Conservation (phyloP, 2,329 filamentous ascomycete genomes). For the Penicillium digitatum region DNA sequence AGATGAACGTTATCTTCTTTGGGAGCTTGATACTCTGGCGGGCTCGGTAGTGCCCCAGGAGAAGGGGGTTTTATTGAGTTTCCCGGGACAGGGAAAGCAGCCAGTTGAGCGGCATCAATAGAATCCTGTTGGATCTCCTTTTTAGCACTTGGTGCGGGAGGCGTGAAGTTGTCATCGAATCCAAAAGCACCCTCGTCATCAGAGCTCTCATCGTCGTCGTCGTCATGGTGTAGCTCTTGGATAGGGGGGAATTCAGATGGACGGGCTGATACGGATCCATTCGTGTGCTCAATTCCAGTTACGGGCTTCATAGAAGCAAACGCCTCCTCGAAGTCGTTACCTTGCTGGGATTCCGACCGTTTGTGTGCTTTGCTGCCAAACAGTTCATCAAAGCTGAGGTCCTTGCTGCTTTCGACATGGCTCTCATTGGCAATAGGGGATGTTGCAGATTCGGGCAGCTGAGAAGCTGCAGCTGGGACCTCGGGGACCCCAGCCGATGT, state of each 20-base stretch:
- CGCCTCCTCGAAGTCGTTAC: slow-evolving; percentile 47
- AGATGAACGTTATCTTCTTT: slow-evolving; percentile 28
- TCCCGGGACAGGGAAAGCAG: slow-evolving; percentile 40
- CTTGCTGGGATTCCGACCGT: slow-evolving; percentile 45
- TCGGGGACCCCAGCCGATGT: slow-evolving; percentile 22
- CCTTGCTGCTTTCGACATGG: slow-evolving; percentile 27
- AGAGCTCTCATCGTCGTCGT: slow-evolving; percentile 77
- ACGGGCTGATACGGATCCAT: slow-evolving; percentile 26
- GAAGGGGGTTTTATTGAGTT: slow-evolving; percentile 47
- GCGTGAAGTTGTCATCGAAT: slow-evolving; percentile 90
- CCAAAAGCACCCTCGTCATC: slow-evolving; percentile 63
- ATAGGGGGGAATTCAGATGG: slow-evolving; percentile 85
- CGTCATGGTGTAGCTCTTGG: slow-evolving; percentile 74
- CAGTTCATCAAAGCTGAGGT: slow-evolving; percentile 45
- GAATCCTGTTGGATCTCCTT: slow-evolving; percentile 28
- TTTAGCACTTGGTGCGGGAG: slow-evolving; percentile 48
- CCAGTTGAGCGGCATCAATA: slow-evolving; percentile 38
- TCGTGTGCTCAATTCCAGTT: slow-evolving; percentile 43
- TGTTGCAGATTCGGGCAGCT: slow-evolving; percentile 39
- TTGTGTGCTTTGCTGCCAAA: slow-evolving; percentile 44
- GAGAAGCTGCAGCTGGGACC: slow-evolving; percentile 14
- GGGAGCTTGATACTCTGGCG: slow-evolving; percentile 41
- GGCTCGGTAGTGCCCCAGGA: slow-evolving; percentile 55
- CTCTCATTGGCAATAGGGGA: slow-evolving; percentile 37
- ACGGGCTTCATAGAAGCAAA: slow-evolving; percentile 48